phyloP scores from a whole-genome alignment of 352 stramenopile genomes.

The Plasmopara viticola region DNA sequence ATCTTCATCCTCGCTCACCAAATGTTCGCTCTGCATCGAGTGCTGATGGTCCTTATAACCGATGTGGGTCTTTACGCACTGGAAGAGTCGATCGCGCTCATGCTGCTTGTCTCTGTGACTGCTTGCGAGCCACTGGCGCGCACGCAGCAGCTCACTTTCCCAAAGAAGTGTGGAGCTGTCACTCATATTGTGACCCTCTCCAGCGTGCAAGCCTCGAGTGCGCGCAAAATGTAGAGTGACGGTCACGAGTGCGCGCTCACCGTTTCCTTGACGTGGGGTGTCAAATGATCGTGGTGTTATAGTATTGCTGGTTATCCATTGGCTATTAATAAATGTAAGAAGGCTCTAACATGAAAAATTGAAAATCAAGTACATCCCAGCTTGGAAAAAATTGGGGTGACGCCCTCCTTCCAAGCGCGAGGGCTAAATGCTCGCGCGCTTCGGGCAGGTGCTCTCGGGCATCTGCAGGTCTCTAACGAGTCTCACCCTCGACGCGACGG shows the following conservation, averaged over 20 bases:
- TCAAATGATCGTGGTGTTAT: too few relatives aligned
- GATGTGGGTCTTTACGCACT: slow-evolving; percentile 34
- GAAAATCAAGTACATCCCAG: too few relatives aligned
- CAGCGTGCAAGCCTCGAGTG: background rate
- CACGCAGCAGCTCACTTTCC: slow-evolving; percentile 39
- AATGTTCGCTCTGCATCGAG: slow-evolving; percentile 21
- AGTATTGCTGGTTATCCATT: too few relatives aligned
- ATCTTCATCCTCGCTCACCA: slow-evolving; percentile 23
- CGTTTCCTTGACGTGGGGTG: too few relatives aligned
- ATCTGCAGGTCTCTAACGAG: too few relatives aligned
- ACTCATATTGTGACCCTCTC: slow-evolving; percentile 14
- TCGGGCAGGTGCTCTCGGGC: too few relatives aligned
- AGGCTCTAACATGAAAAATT: too few relatives aligned
- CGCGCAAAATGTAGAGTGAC: slow-evolving; percentile 18
- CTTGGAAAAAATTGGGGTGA: too few relatives aligned
- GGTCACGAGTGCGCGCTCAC: slow-evolving; percentile 5
- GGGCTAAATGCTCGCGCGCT: too few relatives aligned
- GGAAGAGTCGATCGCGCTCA: slow-evolving; percentile 15
- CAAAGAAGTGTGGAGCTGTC: slow-evolving; percentile 25
- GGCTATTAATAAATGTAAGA: too few relatives aligned
- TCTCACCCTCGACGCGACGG: too few relatives aligned
- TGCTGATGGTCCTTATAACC: slow-evolving; percentile 34
- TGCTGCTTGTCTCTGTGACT: slow-evolving; percentile 14
- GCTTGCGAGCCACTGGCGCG: slow-evolving; percentile 27
- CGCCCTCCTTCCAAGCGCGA: too few relatives aligned